Percentiles rank a stretch among this genome's conserved stretches.
Evolutionary conservation across 2,329 filamentous ascomycete species (phyloP).

Genomic region (Pleomassaria siparia): DNA sequence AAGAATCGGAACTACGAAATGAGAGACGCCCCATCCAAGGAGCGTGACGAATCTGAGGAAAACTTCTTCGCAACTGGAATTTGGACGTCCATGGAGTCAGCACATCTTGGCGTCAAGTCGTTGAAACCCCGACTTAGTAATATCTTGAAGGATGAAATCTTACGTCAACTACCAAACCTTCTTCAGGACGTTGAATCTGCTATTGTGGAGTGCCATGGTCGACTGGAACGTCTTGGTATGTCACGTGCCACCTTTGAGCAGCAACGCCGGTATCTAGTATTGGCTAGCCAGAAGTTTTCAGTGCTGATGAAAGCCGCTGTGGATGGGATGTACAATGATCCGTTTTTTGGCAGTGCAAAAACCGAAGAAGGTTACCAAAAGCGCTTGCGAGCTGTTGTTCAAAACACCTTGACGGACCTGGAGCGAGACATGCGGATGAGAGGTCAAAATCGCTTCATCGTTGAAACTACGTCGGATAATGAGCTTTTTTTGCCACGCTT

Average conservation of each 20-base stretch:
- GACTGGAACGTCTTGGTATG: conserved; percentile 52
- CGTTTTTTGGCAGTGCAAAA: conserved; percentile 49
- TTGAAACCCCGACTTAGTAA: conserved; percentile 23
- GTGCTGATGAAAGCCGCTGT: conserved; percentile 50
- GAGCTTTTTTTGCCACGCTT: neutral
- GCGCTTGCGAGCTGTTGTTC: conserved; percentile 23
- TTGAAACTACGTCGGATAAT: neutral
- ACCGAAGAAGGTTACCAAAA: conserved; percentile 17
- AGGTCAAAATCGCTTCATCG: conserved; percentile 18
- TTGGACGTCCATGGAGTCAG: conserved; percentile 41
- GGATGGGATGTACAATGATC: conserved; percentile 48
- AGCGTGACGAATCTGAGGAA: conserved; percentile 43
- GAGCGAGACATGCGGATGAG: conserved; percentile 16
- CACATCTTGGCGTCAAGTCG: conserved; percentile 19
- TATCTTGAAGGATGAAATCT: conserved; percentile 23
- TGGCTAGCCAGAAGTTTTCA: conserved; percentile 47
- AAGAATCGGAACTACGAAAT: conserved; percentile 47
- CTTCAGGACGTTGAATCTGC: conserved; percentile 24
- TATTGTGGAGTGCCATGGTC: conserved; percentile 12
- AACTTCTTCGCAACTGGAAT: conserved; percentile 35
- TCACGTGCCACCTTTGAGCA: conserved; percentile 49
- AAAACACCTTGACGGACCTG: conserved; percentile 22
- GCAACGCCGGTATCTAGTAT: conserved; percentile 52
- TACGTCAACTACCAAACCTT: conserved; percentile 27
- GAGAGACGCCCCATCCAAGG: conserved; percentile 32